phyloP scores from a whole-genome alignment of 257 asterid genomes.

The Knoxia roxburghii region DNA sequence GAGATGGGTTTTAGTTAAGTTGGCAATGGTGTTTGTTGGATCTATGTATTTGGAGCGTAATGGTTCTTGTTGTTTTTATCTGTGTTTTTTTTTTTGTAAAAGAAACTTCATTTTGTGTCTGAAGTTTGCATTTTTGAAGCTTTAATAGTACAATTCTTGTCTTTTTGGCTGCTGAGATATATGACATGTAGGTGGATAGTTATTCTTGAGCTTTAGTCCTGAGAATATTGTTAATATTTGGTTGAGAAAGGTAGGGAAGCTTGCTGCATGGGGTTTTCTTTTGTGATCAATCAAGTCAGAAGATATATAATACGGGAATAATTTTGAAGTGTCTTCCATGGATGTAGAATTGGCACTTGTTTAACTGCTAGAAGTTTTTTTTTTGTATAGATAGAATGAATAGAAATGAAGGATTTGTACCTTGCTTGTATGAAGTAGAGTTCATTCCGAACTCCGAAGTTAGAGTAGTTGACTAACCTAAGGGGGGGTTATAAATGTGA shows the following conservation, averaged over 20 bases:
- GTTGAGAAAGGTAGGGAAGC: not conserved
- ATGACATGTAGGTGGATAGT: too few relatives aligned
- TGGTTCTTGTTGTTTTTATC: slow-evolving; percentile 12
- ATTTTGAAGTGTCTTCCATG: not conserved
- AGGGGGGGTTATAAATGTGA: not conserved
- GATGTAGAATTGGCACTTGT: not conserved
- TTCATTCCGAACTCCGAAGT: not conserved
- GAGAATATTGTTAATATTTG: not conserved
- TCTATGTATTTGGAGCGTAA: slow-evolving; percentile 30
- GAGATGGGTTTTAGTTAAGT: slow-evolving; percentile 16
- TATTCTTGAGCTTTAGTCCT: not conserved
- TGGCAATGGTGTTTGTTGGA: slow-evolving; percentile 36
- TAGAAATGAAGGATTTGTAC: not conserved
- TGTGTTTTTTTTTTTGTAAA: too few relatives aligned
- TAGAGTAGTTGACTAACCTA: not conserved
- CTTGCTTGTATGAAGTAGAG: too few relatives aligned
- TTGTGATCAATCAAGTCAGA: not conserved
- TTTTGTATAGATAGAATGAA: too few relatives aligned
- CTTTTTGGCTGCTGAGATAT: too few relatives aligned
- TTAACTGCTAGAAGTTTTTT: too few relatives aligned
- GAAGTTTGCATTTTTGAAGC: slow-evolving; percentile 13
- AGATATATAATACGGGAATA: not conserved
- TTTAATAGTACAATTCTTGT: not conserved
- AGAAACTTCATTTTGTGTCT: slow-evolving; percentile 19
- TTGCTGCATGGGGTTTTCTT: not conserved